Base-by-base conservation (phyloP, 2,329 filamentous ascomycete species). In the Epichloe coenophiala region DNA sequence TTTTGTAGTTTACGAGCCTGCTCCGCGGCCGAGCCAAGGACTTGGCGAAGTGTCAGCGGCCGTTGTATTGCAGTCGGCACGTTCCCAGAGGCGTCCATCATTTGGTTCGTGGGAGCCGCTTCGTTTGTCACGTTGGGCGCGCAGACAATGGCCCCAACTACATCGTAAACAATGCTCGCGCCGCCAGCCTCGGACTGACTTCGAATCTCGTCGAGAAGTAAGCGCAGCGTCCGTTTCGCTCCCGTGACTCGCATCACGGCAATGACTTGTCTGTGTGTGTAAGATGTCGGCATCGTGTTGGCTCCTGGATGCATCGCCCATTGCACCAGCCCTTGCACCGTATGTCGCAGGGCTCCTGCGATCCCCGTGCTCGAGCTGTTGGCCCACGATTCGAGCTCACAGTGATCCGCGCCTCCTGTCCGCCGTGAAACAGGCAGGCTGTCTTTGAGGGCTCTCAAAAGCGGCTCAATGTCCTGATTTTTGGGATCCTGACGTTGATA, bases 241-340 rank as follows among this genome's bases (percentile, higher is more conserved):
- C 84, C 84, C 1, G 85, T 66, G 35, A 86, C 69, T 50, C 77
- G 75, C 37, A 79, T 64, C 0, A 76, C 79, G 0, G 76, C 73
- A 8, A 86, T 73, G 3, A 88, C 68, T 55, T 86, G 82, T 4
- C 83, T 79, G 60, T 89, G 84, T 0, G 83, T 86, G 62, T 90
- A 91, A 11, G 76, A 73, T 0, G 84, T 73, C 1, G 78, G 78
- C 68, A 77, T 77, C 35, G 69, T 68, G 51, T 75, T 78, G 37
- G 75, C 64, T 4, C 68, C 68, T 0, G 77, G 74, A 47, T 81
- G 74, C 39, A 80, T 66, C 35, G 75, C 78, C 86, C 86, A 91
- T 46, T 80, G 73, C 2, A 83, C 72, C 4, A 90, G 74, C 1
- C 71, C 72, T 49, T 81, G 76, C 1, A 88, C 69, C 0, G 78